Evolutionary conservation across 495 filamentous ascomycete species (phyloP), one percentile per base, ranked within the genome.

Genomic region (Xylaria nigripes): DNA sequence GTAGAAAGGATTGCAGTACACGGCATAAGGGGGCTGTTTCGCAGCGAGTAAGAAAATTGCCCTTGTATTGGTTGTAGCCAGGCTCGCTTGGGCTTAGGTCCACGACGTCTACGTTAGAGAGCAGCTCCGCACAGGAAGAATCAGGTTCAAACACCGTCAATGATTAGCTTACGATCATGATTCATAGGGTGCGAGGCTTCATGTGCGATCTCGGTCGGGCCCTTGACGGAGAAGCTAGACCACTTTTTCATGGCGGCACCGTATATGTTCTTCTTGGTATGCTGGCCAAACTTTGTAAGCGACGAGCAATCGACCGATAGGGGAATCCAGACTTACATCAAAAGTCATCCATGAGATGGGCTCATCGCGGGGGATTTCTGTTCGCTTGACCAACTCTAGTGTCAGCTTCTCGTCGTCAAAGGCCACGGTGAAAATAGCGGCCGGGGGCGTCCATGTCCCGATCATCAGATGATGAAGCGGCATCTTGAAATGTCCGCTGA

Each of bases 311-410:
- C 9, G 29, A n/a, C 12, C 24, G 22, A 16, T 12, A 18, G n/a
- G 24, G 12, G 7, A 24, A 15, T 21, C 41, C 48, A 25, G 15
- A 68, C 80, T 68, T 73, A 87, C 85, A 62, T 88, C 85, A 61
- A 91, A 89, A 38, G 86, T 85, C 84, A 93, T 90, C 88, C 88
- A 93, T 59, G 86, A 90, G 62, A 93, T 91, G 3, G 88, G 85
- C 71, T 93, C 86, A 44, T 89, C 83, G 36, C 86, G 71, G 8
- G 86, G 85, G 54, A 90, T 90, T 42, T 83, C 78, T 12, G 86
- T 90, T 56, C 83, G 83, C 76, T 90, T 88, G 64, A 90, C 67
- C 66, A 90, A 58, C 54, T 83, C 77, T 57, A 91, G 66, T 5
- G 78, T 84, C 46, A 87, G 71, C 19, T 76, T 78, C 65, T 89